Percentiles rank a stretch among this genome's conserved stretches.
Evolutionary conservation across 176 grass and related monocot species (phyloP).

Genomic region (Zoysia pacifica): DNA sequence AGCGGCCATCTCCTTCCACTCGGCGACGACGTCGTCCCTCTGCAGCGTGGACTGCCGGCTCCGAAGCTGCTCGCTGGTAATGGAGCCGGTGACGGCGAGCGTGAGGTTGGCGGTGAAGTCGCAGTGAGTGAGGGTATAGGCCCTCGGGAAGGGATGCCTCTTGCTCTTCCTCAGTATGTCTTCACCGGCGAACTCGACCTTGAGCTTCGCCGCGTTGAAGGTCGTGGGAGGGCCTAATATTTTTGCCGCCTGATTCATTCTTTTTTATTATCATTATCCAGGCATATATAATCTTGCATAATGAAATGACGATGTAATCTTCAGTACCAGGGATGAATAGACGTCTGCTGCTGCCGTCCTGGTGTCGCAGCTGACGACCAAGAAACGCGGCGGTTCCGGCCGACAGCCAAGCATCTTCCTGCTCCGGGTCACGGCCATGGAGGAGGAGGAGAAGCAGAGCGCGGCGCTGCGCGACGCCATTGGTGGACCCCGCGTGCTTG

Average conservation of each 20-base stretch:
- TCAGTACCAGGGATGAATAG: slow-evolving; percentile 50
- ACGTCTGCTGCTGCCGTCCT: slow-evolving; percentile 6
- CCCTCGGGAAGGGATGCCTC: slow-evolving; percentile 55
- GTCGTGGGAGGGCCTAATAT: slow-evolving; percentile 73
- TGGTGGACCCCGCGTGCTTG: not conserved
- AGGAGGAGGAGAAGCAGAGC: slow-evolving; percentile 47
- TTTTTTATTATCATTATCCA: too few species aligned
- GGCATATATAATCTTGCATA: too few species aligned
- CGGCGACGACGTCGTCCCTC: slow-evolving; percentile 78
- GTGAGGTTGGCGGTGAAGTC: slow-evolving; percentile 91
- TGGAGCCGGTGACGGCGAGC: slow-evolving; percentile 60
- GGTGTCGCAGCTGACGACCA: slow-evolving; percentile 60
- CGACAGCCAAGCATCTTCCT: slow-evolving; percentile 27
- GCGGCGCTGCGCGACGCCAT: slow-evolving; percentile 30
- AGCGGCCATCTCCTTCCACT: slow-evolving; percentile 72
- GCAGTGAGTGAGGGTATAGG: slow-evolving; percentile 89
- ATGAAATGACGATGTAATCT: too few species aligned
- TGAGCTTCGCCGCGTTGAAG: slow-evolving; percentile 86
- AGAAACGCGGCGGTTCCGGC: slow-evolving; percentile 30
- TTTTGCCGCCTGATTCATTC: slow-evolving; percentile 58
- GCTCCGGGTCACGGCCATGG: slow-evolving; percentile 20
- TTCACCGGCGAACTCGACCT: slow-evolving; percentile 64
- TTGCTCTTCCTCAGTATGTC: slow-evolving; percentile 13
- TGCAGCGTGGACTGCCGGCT: slow-evolving; percentile 65
- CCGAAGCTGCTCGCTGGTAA: slow-evolving; percentile 59